Conservation (phyloP, 2,329 filamentous ascomycete species). For the Emergomyces orientalis region DNA sequence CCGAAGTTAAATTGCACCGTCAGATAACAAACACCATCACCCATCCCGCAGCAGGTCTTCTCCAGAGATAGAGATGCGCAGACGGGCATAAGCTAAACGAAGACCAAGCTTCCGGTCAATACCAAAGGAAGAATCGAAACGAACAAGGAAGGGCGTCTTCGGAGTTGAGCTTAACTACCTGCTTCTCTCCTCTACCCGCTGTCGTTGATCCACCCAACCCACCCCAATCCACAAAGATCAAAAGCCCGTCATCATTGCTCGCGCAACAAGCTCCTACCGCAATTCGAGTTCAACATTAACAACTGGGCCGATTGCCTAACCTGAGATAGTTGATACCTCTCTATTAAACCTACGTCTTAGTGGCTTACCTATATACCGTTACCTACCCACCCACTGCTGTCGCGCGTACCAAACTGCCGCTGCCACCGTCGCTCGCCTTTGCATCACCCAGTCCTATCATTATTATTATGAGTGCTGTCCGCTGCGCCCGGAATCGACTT, state of each 20-base stretch:
- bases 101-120: background rate
- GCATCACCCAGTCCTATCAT: background rate
- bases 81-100: background rate
- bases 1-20: too few relatives aligned
- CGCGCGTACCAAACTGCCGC: too few relatives aligned
- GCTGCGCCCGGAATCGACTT: conserved; percentile 24
- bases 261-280: background rate
- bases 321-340: background rate
- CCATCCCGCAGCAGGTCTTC: too few relatives aligned
- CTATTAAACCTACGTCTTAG: background rate
- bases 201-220: too few relatives aligned
- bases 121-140: background rate
- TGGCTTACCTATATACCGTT: background rate
- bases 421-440: background rate
- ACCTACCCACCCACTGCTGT: too few relatives aligned
- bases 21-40: too few relatives aligned
- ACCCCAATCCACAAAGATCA: background rate
- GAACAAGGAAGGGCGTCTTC: background rate
- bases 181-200: too few relatives aligned
- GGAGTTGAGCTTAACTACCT: background rate
- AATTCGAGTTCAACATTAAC: too few relatives aligned
- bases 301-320: too few relatives aligned
- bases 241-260: background rate
- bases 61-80: background rate
- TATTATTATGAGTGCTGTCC: conserved; percentile 31